A percentile compares a stretch with the other conserved stretches of the same genome.
Evolutionary conservation across 345 rosid species (phyloP).

Genomic region (Physaria fendleri): DNA sequence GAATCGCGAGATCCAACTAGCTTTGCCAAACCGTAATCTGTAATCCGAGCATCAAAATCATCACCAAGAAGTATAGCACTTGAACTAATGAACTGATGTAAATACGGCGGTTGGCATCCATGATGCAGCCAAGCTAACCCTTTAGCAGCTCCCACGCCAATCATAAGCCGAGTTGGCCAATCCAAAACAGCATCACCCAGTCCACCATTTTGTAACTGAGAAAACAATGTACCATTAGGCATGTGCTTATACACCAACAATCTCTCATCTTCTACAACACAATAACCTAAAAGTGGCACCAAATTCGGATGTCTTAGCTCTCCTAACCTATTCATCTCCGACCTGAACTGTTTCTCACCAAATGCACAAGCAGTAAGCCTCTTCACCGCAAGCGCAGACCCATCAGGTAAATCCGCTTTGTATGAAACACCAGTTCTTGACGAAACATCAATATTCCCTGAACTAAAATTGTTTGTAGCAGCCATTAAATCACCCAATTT

Average conservation of each 20-base stretch:
- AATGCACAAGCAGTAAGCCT: slow-evolving; percentile 40
- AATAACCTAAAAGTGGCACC: slow-evolving; percentile 57
- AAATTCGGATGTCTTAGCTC: slow-evolving; percentile 58
- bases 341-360: slow-evolving; percentile 47
- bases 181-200: too few relatives aligned
- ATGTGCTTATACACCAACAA: slow-evolving; percentile 45
- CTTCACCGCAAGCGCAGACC: slow-evolving; percentile 52
- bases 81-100: slow-evolving; percentile 48
- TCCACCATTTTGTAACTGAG: too few relatives aligned
- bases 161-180: slow-evolving; percentile 46
- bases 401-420: too few relatives aligned
- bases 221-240: slow-evolving; percentile 45
- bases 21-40: slow-evolving; percentile 50
- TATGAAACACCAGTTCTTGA: too few relatives aligned
- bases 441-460: too few relatives aligned
- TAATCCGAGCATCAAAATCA: slow-evolving; percentile 46
- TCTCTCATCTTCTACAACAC: slow-evolving; percentile 48
- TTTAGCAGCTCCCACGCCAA: slow-evolving; percentile 51
- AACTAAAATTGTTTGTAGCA: too few relatives aligned
- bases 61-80: slow-evolving; percentile 53
- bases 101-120: slow-evolving; percentile 36
- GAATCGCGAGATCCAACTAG: slow-evolving; percentile 36
- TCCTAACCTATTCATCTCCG: slow-evolving; percentile 51
- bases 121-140: slow-evolving; percentile 64
- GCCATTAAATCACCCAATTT: too few relatives aligned